A percentile compares a stretch with the other conserved stretches of the same genome.
These are phyloP conservation scores for Paramecium primaurelia DNA, from an alignment of 73 alveolate species.

Conservation along the genomic window DNA sequence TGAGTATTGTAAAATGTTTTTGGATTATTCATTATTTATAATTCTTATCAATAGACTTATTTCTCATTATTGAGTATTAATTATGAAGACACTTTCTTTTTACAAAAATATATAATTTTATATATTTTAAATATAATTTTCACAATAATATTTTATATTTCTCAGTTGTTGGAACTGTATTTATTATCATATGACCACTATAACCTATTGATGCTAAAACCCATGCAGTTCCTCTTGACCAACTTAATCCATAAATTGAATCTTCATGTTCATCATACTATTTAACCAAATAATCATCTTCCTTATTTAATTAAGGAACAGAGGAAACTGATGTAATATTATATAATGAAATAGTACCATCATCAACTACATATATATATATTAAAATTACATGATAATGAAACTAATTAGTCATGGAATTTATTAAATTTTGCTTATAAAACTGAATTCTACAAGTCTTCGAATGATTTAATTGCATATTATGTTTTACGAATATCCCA, in stretches of 20 bases:
- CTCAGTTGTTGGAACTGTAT: conserved; percentile 40
- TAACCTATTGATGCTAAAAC: conserved; percentile 21
- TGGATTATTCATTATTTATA: too few species aligned
- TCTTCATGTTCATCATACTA: conserved; percentile 43
- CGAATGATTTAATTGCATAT: conserved; percentile 37
- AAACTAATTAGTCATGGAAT: conserved; percentile 31
- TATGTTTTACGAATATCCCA: conserved; percentile 49
- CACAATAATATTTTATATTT: conserved; percentile 38
- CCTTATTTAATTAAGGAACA: conserved; percentile 9
- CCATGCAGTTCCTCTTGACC: conserved; percentile 41
- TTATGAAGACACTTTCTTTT: too few species aligned
- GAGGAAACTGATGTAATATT: conserved; percentile 22
- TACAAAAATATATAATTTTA: too few species aligned
- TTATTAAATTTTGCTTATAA: conserved; percentile 15
- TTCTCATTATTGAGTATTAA: not conserved
- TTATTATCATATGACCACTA: conserved; percentile 4
- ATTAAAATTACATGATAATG: not conserved
- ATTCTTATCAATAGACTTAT: too few species aligned
- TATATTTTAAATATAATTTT: not conserved
- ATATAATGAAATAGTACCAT: conserved; percentile 27
- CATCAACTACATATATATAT: conserved; percentile 6
- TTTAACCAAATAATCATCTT: conserved; percentile 17
- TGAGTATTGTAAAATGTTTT: too few species aligned
- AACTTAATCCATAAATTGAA: not conserved
- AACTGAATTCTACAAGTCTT: conserved; percentile 36